phyloP scores from a whole-genome alignment of 495 filamentous ascomycete genomes.

The Penicillium pulvis region DNA sequence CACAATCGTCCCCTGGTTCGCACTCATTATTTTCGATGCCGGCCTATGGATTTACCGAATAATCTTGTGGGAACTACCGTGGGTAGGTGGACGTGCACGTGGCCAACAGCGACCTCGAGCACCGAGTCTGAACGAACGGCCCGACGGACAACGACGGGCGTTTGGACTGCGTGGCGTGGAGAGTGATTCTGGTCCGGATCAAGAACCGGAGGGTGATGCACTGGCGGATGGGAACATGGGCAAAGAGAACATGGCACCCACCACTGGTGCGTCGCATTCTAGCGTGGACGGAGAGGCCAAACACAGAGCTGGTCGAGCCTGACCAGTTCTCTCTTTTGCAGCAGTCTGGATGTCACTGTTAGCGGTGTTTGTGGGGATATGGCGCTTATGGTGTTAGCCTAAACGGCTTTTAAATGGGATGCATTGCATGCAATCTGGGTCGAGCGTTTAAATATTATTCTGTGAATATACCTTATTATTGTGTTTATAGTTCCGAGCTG shows the following conservation, averaged over 20 bases:
- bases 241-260: slow-evolving; percentile 19
- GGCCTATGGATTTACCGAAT: slow-evolving; percentile 65
- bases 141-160: slow-evolving; percentile 52
- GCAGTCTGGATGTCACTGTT: background rate
- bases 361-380: background rate
- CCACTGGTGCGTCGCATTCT: slow-evolving; percentile 6
- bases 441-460: background rate
- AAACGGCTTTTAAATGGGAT: background rate
- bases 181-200: slow-evolving; percentile 11
- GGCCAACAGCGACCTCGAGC: slow-evolving; percentile 63
- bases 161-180: slow-evolving; percentile 47
- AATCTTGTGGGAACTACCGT: slow-evolving; percentile 59
- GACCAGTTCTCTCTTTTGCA: slow-evolving; percentile 3
- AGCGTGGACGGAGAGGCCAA: slow-evolving; percentile 19
- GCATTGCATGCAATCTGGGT: background rate
- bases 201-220: background rate
- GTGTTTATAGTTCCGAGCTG: slow-evolving; percentile 8
- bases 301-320: slow-evolving; percentile 16
- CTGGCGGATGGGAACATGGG: background rate
- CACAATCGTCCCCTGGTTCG: slow-evolving; percentile 66
- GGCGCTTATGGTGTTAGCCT: slow-evolving; percentile 12
- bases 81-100: slow-evolving; percentile 63
- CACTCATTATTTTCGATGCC: slow-evolving; percentile 68
- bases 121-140: slow-evolving; percentile 62
- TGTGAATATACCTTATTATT: background rate